Percentiles rank a stretch among this genome's conserved stretches.
phyloP scores from a whole-genome alignment of 805 yeast genomes.

The Wickerhamiella domercqiae region DNA sequence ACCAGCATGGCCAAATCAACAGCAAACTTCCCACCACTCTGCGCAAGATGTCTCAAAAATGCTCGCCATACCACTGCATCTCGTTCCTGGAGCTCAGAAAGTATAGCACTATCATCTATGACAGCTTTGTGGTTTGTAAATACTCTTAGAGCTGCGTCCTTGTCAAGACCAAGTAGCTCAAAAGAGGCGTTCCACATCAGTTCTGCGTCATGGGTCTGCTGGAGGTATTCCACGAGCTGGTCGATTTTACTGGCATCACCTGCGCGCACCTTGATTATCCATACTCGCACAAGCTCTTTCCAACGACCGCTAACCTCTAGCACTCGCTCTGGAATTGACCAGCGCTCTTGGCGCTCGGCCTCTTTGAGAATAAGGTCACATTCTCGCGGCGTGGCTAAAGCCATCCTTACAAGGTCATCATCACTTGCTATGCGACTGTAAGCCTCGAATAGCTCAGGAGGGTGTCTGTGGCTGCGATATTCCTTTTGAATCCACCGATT shows the following conservation, averaged over 20 bases:
- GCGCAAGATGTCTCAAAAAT: slow-evolving; percentile 22
- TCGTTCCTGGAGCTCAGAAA: slow-evolving; percentile 19
- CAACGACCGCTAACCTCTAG: slow-evolving; percentile 3
- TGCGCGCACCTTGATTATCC: slow-evolving; percentile 7
- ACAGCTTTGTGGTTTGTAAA: slow-evolving; percentile 14
- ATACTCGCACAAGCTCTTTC: slow-evolving; percentile 16
- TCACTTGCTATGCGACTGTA: slow-evolving; percentile 5
- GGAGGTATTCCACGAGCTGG: slow-evolving; percentile 16
- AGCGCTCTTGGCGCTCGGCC: slow-evolving; percentile 3
- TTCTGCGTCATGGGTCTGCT: slow-evolving; percentile 16
- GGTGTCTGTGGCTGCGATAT: slow-evolving; percentile 5
- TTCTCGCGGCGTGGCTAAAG: slow-evolving; percentile 5
- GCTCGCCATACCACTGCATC: slow-evolving; percentile 25
- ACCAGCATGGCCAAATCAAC: slow-evolving; percentile 24
- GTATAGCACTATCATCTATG: slow-evolving; percentile 19
- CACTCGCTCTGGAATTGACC: slow-evolving; percentile 11
- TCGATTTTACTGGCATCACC: background rate
- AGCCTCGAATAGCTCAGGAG: slow-evolving; percentile 1
- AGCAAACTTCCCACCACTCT: slow-evolving; percentile 10
- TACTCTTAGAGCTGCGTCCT: slow-evolving; percentile 22
- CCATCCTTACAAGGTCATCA: slow-evolving; percentile 8
- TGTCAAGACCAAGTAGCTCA: slow-evolving; percentile 21
- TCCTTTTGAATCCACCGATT: slow-evolving; percentile 4
- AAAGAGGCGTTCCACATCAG: slow-evolving; percentile 27
- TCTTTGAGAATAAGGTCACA: background rate